These are phyloP conservation scores for Talaromyces sp. DNA, from an alignment of 2,329 filamentous ascomycete species.

Conservation along the genomic window DNA sequence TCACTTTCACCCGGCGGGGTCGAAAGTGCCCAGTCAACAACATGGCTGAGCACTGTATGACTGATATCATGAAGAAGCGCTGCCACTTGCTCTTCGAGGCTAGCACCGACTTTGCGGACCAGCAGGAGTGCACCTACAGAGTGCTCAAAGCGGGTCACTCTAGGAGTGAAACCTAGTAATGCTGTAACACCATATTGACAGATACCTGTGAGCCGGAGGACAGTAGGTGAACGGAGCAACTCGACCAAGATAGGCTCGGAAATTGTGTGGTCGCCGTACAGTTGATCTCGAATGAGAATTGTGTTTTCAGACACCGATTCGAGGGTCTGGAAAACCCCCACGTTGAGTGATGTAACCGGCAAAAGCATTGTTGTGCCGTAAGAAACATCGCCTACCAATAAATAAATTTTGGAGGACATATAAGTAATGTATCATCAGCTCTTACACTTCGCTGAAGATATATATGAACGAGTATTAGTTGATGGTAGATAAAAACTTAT, in stretches of 20 bases:
- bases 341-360: not conserved
- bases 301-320: constrained; percentile 18
- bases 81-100: constrained; percentile 38
- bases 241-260: constrained; percentile 38
- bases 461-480: not conserved
- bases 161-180: constrained; percentile 34
- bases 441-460: not conserved
- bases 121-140: constrained; percentile 41
- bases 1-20: constrained; percentile 31
- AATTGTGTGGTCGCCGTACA: constrained; percentile 36
- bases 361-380: not conserved
- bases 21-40: constrained; percentile 39
- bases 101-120: constrained; percentile 36
- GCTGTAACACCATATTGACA: constrained; percentile 39
- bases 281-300: constrained; percentile 32
- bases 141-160: constrained; percentile 40
- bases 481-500: not conserved
- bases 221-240: constrained; percentile 33
- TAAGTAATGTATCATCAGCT: not conserved
- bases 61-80: constrained; percentile 41
- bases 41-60: constrained; percentile 42
- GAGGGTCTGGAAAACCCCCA: constrained; percentile 23
- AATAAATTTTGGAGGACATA: not conserved
- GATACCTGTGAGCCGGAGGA: constrained; percentile 36
- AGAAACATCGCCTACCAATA: not conserved